Evolutionary conservation across 192 early-diverging fungal genomes (phyloP).

Genomic region (Obelidium mucronatum): DNA sequence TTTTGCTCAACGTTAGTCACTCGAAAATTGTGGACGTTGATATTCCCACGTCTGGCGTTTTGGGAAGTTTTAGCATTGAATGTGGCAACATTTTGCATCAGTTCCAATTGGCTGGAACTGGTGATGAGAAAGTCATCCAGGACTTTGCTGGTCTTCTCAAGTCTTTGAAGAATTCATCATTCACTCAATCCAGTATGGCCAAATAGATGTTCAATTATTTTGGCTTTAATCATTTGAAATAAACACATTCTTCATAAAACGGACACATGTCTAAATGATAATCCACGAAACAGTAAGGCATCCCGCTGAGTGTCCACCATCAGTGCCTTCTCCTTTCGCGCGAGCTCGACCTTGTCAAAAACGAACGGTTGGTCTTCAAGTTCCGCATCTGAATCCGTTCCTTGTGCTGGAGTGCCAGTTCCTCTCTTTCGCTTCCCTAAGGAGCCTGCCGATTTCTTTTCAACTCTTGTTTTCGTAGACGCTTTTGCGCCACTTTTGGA

Average conservation of each 20-base stretch:
- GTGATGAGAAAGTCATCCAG: not conserved
- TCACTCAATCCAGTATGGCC: not conserved
- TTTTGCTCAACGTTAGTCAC: not conserved
- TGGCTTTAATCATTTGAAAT: not conserved
- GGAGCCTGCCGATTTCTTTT: not conserved
- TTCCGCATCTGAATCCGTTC: not conserved
- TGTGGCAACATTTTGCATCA: not conserved
- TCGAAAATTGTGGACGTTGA: not conserved
- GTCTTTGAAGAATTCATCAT: not conserved
- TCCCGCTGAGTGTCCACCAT: slow-evolving; percentile 4
- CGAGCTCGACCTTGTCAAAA: not conserved
- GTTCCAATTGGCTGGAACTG: not conserved
- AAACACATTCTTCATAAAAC: not conserved
- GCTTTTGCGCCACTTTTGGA: not conserved
- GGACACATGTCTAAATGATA: not conserved
- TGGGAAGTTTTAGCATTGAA: not conserved
- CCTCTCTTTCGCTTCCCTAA: slow-evolving; percentile 8
- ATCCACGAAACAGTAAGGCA: slow-evolving; percentile 6
- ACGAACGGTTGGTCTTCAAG: not conserved
- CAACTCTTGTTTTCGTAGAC: not conserved
- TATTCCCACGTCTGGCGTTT: not conserved
- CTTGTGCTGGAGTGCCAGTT: not conserved
- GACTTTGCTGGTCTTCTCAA: not conserved
- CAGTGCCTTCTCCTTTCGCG: not conserved
- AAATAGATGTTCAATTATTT: not conserved